These are phyloP conservation scores for Chimonanthus praecox DNA, from an alignment of 164 flowering plant species.

Conservation along the genomic window DNA sequence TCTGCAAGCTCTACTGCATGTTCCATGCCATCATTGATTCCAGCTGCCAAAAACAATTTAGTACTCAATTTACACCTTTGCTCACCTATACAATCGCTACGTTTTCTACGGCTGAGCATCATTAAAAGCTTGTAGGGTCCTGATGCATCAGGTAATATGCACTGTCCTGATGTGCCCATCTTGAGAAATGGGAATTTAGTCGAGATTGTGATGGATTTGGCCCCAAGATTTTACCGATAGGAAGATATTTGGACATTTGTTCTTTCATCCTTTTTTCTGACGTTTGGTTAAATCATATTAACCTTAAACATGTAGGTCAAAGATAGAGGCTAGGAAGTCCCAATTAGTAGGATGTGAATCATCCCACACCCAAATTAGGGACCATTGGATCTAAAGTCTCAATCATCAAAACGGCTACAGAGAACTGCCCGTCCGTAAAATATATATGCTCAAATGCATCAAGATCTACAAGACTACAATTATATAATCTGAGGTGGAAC, in stretches of 20 bases:
- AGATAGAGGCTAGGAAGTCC: too few relatives aligned
- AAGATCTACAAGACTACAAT: not conserved
- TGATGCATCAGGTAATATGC: not conserved
- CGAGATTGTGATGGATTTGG: not conserved
- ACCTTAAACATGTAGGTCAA: too few relatives aligned
- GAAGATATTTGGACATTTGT: not conserved
- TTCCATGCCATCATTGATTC: conserved; percentile 72
- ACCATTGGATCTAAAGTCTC: not conserved
- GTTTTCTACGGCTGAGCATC: not conserved
- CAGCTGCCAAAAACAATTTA: conserved; percentile 47
- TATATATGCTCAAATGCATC: not conserved
- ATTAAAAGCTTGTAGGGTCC: not conserved
- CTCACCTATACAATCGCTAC: not conserved
- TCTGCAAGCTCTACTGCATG: conserved; percentile 88
- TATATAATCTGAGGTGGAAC: not conserved
- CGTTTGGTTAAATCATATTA: too few relatives aligned
- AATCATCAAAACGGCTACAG: not conserved
- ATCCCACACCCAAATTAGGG: not conserved
- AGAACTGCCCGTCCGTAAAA: too few relatives aligned
- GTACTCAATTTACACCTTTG: not conserved
- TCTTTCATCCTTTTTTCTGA: too few relatives aligned
- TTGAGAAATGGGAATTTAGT: not conserved
- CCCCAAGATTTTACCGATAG: not conserved
- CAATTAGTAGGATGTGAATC: too few relatives aligned
- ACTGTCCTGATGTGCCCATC: not conserved